A percentile compares a stretch with the other conserved stretches of the same genome.
Conservation (phyloP, 805 yeast species). For the Kodamaea hsintzibuensis region DNA sequence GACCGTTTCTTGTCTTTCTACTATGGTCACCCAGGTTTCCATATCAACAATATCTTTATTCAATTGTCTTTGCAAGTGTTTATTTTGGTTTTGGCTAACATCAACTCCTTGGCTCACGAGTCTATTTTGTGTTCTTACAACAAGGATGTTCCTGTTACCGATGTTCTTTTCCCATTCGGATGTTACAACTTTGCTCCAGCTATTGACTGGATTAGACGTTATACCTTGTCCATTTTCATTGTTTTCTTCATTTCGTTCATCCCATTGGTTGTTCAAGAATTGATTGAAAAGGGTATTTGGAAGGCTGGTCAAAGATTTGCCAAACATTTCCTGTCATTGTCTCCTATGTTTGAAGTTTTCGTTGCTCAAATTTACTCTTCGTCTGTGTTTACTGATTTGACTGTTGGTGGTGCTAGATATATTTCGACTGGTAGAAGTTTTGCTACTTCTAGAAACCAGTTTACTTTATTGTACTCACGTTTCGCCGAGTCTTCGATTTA, state of each 20-base stretch:
- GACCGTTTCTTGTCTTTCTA: slow-evolving; percentile 81
- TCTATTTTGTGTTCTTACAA: slow-evolving; percentile 68
- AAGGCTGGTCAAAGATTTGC: slow-evolving; percentile 68
- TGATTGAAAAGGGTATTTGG: slow-evolving; percentile 80
- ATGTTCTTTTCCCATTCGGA: slow-evolving; percentile 63
- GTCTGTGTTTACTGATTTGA: slow-evolving; percentile 67
- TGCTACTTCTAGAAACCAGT: slow-evolving; percentile 78
- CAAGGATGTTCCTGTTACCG: slow-evolving; percentile 65
- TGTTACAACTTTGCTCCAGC: slow-evolving; percentile 76
- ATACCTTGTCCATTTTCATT: slow-evolving; percentile 76
- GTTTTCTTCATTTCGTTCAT: slow-evolving; percentile 79
- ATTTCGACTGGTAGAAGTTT: slow-evolving; percentile 87
- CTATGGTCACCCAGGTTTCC: slow-evolving; percentile 88
- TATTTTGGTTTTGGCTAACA: slow-evolving; percentile 66
- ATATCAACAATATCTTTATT: slow-evolving; percentile 76
- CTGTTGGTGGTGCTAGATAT: slow-evolving; percentile 86
- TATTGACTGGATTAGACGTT: slow-evolving; percentile 80
- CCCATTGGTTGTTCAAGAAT: slow-evolving; percentile 77
- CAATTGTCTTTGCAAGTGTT: slow-evolving; percentile 73
- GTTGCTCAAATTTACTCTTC: slow-evolving; percentile 78
- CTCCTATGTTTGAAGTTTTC: slow-evolving; percentile 82
- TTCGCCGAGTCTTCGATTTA: slow-evolving; percentile 82
- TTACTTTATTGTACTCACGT: slow-evolving; percentile 70
- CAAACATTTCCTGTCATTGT: slow-evolving; percentile 67
- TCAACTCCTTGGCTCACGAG: slow-evolving; percentile 74